Percentiles rank a stretch among this genome's conserved stretches.
Conservation (phyloP, 2,329 filamentous ascomycete species). For the Ophiocordyceps camponoti-saundersi region DNA sequence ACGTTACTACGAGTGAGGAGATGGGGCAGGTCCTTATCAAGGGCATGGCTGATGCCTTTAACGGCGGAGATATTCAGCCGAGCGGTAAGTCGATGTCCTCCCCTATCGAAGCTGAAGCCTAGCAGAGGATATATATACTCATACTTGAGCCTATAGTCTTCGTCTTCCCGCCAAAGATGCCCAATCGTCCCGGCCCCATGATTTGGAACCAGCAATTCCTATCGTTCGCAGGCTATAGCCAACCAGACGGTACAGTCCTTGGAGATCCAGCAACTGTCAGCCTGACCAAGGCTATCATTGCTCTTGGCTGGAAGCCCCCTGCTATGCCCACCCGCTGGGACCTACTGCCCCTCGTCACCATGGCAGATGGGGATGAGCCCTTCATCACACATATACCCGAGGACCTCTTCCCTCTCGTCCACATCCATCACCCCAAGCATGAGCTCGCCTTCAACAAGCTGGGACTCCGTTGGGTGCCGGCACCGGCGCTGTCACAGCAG, state of each 20-base stretch:
- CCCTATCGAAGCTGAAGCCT: neutral
- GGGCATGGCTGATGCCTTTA: slow-evolving; percentile 1
- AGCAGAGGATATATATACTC: neutral
- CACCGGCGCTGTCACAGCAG: neutral
- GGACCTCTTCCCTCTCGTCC: neutral
- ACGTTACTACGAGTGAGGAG: slow-evolving; percentile 1
- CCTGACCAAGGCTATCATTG: neutral
- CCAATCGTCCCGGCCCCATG: neutral
- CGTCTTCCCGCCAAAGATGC: slow-evolving; percentile 1
- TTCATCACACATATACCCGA: slow-evolving; percentile 1
- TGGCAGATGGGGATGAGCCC: slow-evolving; percentile 1
- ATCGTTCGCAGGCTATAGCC: slow-evolving; percentile 1
- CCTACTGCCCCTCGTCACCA: slow-evolving; percentile 1
- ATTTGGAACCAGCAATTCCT: slow-evolving; percentile 2
- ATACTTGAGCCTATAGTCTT: neutral
- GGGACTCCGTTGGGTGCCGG: slow-evolving; percentile 1
- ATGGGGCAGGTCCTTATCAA: slow-evolving; percentile 1
- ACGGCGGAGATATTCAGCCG: slow-evolving; percentile 1
- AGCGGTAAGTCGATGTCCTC: neutral
- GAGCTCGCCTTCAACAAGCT: neutral
- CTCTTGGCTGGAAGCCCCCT: neutral
- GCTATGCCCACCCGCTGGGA: slow-evolving; percentile 1
- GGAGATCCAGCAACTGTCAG: neutral
- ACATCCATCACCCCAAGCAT: neutral
- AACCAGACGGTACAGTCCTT: neutral